These are phyloP conservation scores for Daedalea quercina DNA, from an alignment of 768 basidiomycete species.

Conservation along the genomic window DNA sequence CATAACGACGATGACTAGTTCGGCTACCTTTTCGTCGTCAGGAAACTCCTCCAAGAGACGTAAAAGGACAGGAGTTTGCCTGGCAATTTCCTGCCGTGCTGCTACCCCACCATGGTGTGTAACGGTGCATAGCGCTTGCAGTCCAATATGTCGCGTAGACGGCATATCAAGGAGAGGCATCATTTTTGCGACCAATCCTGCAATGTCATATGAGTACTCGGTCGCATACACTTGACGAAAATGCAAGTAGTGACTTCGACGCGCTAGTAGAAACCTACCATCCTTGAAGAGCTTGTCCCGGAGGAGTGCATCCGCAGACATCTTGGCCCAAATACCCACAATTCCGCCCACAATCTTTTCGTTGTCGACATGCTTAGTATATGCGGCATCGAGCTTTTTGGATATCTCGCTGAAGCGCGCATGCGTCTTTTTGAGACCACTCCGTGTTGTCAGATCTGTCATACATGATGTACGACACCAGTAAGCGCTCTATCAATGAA, in stretches of 20 bases:
- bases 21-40: conserved; percentile 40
- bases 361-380: conserved; percentile 33
- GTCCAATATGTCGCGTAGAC: conserved; percentile 42
- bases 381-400: conserved; percentile 39
- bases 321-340: conserved; percentile 13
- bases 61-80: conserved; percentile 31
- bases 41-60: conserved; percentile 38
- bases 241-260: background rate
- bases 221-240: background rate
- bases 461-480: background rate
- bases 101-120: conserved; percentile 52
- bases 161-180: conserved; percentile 45
- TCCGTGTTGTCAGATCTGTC: conserved; percentile 45
- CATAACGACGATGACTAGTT: conserved; percentile 42
- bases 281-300: conserved; percentile 12
- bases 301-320: conserved; percentile 11
- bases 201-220: conserved; percentile 7
- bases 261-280: conserved; percentile 1
- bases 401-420: conserved; percentile 47
- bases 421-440: conserved; percentile 55
- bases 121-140: conserved; percentile 46
- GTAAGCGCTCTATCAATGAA: too few species aligned
- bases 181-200: conserved; percentile 53
- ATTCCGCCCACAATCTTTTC: conserved; percentile 30
- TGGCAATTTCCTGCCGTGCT: conserved; percentile 44